A percentile compares a stretch with the other conserved stretches of the same genome.
These are phyloP conservation scores for Lepidium sativum DNA, from an alignment of 345 rosid genomes.

Conservation along the genomic window DNA sequence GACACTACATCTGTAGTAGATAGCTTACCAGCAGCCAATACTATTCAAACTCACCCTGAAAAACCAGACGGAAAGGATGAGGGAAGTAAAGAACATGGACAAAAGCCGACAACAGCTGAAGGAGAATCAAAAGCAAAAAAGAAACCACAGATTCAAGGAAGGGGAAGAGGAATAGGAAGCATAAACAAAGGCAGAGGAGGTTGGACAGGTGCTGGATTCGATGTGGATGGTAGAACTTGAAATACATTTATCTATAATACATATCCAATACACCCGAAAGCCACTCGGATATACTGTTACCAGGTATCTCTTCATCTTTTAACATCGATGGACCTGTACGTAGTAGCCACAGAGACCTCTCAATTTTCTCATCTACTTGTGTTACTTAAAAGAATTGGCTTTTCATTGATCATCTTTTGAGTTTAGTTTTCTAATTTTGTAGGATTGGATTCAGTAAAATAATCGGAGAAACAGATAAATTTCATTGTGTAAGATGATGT, in stretches of 20 bases:
- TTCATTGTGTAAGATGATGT: not conserved
- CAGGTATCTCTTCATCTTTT: constrained; percentile 12
- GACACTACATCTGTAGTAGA: constrained; percentile 28
- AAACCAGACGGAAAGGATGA: constrained; percentile 27
- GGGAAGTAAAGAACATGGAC: constrained; percentile 31
- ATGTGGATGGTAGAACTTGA: constrained; percentile 56
- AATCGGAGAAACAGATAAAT: not conserved
- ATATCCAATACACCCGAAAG: not conserved
- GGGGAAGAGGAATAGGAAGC: constrained; percentile 54
- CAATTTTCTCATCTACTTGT: not conserved
- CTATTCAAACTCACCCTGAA: constrained; percentile 20
- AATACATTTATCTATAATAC: constrained; percentile 5
- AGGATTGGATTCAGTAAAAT: not conserved
- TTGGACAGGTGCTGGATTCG: constrained; percentile 76
- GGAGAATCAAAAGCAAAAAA: constrained; percentile 54
- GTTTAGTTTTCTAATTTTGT: not conserved
- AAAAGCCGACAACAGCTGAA: constrained; percentile 30
- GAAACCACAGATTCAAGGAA: constrained; percentile 55
- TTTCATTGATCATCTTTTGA: constrained; percentile 8
- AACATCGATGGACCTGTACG: not conserved
- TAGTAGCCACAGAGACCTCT: constrained; percentile 12
- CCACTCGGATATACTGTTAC: not conserved
- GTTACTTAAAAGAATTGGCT: not conserved
- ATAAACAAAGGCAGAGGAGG: constrained; percentile 63
- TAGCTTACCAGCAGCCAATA: constrained; percentile 26